Conservation (phyloP, 139 green algal species). For the Chlorella vulgaris region DNA sequence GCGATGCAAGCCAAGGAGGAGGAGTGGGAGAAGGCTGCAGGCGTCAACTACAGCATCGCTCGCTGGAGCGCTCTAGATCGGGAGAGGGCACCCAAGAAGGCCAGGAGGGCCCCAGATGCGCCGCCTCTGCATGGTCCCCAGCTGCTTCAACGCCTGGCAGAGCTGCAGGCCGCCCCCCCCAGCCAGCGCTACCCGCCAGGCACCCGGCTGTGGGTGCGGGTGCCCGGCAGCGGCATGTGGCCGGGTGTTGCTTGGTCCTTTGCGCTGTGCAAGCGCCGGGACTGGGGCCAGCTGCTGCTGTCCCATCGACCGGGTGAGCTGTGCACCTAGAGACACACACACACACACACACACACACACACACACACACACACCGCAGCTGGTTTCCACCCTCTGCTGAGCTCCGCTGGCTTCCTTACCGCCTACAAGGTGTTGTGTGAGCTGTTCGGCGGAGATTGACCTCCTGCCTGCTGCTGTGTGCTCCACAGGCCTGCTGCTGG, state of each 20-base stretch:
- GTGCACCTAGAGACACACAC: no score
- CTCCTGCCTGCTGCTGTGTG: neutral
- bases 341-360: no score
- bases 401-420: neutral
- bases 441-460: no score
- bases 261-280: constrained; percentile 45
- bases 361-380: no score
- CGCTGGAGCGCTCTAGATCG: constrained; percentile 13
- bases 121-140: constrained; percentile 21
- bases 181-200: constrained; percentile 18
- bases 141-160: constrained; percentile 3
- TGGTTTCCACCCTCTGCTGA: no score
- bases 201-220: constrained; percentile 31
- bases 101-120: neutral
- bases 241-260: constrained; percentile 60
- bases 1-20: neutral
- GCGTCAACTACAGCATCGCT: constrained; percentile 10
- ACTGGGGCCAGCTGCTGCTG: constrained; percentile 55
- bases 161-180: neutral
- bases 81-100: constrained; percentile 11
- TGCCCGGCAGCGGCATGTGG: constrained; percentile 54
- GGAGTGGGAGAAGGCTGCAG: neutral
- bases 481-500: constrained; percentile 49
- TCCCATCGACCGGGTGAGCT: constrained; percentile 44
- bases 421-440: no score